phyloP scores from a whole-genome alignment of 371 early-diverging fungal genomes.

The Thermomucor indicae-seudaticae region DNA sequence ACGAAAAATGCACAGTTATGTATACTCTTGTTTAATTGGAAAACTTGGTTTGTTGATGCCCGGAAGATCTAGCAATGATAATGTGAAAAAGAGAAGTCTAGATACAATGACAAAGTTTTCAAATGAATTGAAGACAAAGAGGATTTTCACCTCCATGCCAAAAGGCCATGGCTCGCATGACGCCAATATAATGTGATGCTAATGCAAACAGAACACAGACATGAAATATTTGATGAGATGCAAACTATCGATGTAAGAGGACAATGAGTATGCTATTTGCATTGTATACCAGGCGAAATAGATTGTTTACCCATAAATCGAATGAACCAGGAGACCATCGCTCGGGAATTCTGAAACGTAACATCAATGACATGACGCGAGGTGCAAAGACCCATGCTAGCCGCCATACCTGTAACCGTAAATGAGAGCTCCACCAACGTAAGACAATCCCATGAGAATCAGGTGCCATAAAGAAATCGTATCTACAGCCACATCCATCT shows the following conservation, averaged over 20 bases:
- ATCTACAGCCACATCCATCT: constrained; percentile 44
- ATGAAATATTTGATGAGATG: constrained; percentile 94
- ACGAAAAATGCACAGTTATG: background rate
- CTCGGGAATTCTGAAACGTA: constrained; percentile 48
- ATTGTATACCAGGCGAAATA: background rate
- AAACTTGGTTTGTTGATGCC: background rate
- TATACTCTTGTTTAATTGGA: background rate
- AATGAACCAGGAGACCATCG: constrained; percentile 57
- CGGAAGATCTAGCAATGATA: background rate
- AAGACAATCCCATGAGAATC: constrained; percentile 67
- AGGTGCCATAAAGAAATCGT: constrained; percentile 61
- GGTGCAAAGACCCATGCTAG: background rate
- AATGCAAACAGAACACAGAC: constrained; percentile 80
- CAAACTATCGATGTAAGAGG: constrained; percentile 27
- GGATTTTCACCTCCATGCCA: constrained; percentile 33
- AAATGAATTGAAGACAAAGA: constrained; percentile 7
- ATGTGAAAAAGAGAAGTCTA: background rate
- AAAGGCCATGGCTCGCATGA: constrained; percentile 61
- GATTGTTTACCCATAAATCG: constrained; percentile 55
- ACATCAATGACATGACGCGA: background rate
- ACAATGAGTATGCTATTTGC: background rate
- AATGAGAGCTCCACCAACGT: constrained; percentile 80
- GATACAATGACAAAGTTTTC: constrained; percentile 1
- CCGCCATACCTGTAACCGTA: constrained; percentile 61
- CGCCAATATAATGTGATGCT: constrained; percentile 74